Evolutionary conservation across 352 stramenopile species (phyloP).

Genomic region (Saprolegnia parasitica): DNA sequence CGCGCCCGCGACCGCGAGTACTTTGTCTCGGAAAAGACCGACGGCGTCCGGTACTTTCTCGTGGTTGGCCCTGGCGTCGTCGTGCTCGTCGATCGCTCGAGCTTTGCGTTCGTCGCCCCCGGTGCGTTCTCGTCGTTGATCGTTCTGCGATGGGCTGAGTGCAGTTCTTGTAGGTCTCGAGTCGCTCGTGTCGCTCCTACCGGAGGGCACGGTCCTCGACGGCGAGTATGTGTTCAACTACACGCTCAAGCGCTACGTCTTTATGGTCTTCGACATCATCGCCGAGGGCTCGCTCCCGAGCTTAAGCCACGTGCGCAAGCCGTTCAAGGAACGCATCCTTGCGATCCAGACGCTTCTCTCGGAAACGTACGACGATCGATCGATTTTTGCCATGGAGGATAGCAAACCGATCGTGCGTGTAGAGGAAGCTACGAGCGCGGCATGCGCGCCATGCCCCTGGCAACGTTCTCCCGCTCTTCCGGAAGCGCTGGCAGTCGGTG

Average conservation of each 20-base stretch:
- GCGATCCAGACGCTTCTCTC: constrained; percentile 82
- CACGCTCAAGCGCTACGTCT: constrained; percentile 78
- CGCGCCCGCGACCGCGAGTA: constrained; percentile 63
- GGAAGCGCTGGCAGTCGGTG: constrained; percentile 78
- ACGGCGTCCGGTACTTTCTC: constrained; percentile 88
- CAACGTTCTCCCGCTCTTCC: constrained; percentile 66
- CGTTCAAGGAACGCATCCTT: constrained; percentile 69
- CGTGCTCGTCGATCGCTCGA: constrained; percentile 73
- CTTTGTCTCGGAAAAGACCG: constrained; percentile 88
- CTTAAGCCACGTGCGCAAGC: constrained; percentile 74
- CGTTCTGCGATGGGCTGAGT: too few relatives aligned
- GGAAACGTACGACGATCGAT: constrained; percentile 63
- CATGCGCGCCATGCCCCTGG: constrained; percentile 64
- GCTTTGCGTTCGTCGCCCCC: constrained; percentile 70
- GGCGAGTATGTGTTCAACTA: constrained; percentile 85
- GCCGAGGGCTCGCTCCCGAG: constrained; percentile 58
- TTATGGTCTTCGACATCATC: constrained; percentile 90
- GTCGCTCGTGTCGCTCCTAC: constrained; percentile 70
- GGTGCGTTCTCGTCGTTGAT: too few relatives aligned
- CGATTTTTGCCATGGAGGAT: constrained; percentile 19
- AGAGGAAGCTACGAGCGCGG: constrained; percentile 66
- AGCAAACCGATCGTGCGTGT: background rate
- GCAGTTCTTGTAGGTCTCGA: constrained; percentile 44
- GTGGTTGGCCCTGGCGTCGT: constrained; percentile 66
- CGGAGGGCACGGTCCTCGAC: constrained; percentile 84